Evolutionary conservation across 768 basidiomycete species (phyloP).

Genomic region (Fibroporia radiculosa): DNA sequence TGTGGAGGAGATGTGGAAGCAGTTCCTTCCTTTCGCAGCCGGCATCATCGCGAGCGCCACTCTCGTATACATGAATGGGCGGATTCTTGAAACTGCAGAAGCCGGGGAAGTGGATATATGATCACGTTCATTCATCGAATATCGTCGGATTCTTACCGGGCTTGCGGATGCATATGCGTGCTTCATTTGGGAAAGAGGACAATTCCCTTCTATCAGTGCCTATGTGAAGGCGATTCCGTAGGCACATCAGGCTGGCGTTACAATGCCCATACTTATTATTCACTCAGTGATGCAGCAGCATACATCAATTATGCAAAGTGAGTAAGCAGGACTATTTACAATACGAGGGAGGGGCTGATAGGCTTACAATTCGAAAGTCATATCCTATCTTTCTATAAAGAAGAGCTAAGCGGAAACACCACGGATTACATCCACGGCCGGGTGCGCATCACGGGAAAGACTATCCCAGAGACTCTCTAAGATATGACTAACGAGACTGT

Average conservation of each 20-base stretch:
- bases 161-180: conserved; percentile 26
- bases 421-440: conserved; percentile 11
- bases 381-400: conserved; percentile 15
- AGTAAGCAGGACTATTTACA: neutral
- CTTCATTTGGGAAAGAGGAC: conserved; percentile 29
- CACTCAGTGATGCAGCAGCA: conserved; percentile 1
- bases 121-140: conserved; percentile 20
- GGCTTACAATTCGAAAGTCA: conserved; percentile 1
- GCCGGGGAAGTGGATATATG: neutral
- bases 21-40: neutral
- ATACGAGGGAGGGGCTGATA: no score
- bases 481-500: conserved; percentile 9
- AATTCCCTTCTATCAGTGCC: conserved; percentile 17
- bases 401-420: conserved; percentile 9
- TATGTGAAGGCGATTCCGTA: conserved; percentile 33
- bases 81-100: conserved; percentile 1
- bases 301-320: conserved; percentile 6
- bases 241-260: neutral
- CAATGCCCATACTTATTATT: neutral
- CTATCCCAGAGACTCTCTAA: conserved; percentile 1
- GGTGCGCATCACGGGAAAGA: conserved; percentile 1
- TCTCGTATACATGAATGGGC: neutral
- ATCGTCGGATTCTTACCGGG: conserved; percentile 23
- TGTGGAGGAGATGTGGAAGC: neutral
- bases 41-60: neutral